Evolutionary conservation across 345 rosid species (phyloP), one percentile per base, ranked within the genome.

Genomic region (Lumnitzera littorea): DNA sequence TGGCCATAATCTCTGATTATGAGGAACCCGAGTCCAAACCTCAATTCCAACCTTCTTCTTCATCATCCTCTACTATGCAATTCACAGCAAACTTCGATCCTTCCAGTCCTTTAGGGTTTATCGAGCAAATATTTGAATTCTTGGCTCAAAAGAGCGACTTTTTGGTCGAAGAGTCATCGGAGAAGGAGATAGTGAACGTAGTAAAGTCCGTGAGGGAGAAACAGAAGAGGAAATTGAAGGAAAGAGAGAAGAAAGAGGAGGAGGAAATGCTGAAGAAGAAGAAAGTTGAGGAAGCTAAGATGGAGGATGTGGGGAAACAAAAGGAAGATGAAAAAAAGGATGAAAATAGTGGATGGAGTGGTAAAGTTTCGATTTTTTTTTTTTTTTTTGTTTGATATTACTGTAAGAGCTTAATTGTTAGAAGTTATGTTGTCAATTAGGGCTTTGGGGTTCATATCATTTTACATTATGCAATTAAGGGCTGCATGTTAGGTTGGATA

Each of bases 1-100:
- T 92, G 98, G 96, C 94, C 69, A 87, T 92, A 47, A 85, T 92
- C 65, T 87, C 98, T 15, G 96, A 89, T 54, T 79, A 61, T 20
- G 74, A 84, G 52, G 98, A 89, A 25, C 90, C 85, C 31, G 85
- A 75, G 56, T 58, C 50, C 47, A 55, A 64, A 24, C 54, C 29
- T 15, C 59, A 46, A 57, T 24, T 29, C 20, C 64, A 60, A 48
- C 56, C 81, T 24, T 59, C 79, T 0, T 16, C 76, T 7, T 50
- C 72, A 0, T 56, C 70, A 7, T 51, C 64, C 60, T 12, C 56
- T 56, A 13, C 74, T 58, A 12, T 66, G 24, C 56, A 81, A 15
- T 94, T 86, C 61, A 78, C 62, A 50, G 91, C 84, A 20, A 64
- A 66, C 5, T 76, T 90, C 55, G 91, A 90, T 83, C 75, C 86